Base-by-base conservation (phyloP, 371 early-diverging fungal genomes). In the Blakeslea trispora region DNA sequence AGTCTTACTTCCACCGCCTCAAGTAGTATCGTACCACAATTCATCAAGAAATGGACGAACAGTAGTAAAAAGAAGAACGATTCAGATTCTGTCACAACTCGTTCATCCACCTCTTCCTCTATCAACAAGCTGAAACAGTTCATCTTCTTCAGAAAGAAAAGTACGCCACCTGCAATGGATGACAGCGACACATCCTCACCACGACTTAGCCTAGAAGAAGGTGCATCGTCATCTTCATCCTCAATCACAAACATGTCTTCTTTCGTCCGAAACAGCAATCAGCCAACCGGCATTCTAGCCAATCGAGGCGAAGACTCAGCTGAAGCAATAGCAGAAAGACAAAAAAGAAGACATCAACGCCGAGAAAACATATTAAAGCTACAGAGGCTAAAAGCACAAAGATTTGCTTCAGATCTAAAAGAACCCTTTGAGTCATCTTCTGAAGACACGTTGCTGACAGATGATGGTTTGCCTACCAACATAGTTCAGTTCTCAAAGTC, bases 301-400 rank as follows among this genome's bases (percentile, higher is more conserved):
- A 59, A 68, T 24, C 15, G 61, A 34, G 65, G 58, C n/a, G 61
- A 63, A n/a, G 69, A 64, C 17, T 58, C 69, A 24, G 66, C 49
- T 5, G 59, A 72, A 47, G 65, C 63, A 1, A 57, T 65, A 9
- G 60, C 48, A 14, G 72, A 72, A 44, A 64, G 57, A 11, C 57
- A 56, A 50, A 57, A 42, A 24, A 41, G 55, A 54, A 59, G 68
- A 32, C 44, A 43, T 28, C 43, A 64, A 44, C 53, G 70, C 22
- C 55, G 70, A 45, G 60, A 62, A 18, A 52, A 70, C 32, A 60
- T 65, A 4, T 21, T 64, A 32, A 50, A 55, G 28, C 10, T 58
- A 24, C 64, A 64, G 43, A 43, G 52, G 18, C 51, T 48, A 37
- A 37, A 37, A 37, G 28, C 28, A 10, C 22, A 54, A 44, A 31